Evolutionary conservation across 2,329 filamentous ascomycete genomes (phyloP), one percentile per base, ranked within the genome.

Genomic region (Fusarium buxicola): DNA sequence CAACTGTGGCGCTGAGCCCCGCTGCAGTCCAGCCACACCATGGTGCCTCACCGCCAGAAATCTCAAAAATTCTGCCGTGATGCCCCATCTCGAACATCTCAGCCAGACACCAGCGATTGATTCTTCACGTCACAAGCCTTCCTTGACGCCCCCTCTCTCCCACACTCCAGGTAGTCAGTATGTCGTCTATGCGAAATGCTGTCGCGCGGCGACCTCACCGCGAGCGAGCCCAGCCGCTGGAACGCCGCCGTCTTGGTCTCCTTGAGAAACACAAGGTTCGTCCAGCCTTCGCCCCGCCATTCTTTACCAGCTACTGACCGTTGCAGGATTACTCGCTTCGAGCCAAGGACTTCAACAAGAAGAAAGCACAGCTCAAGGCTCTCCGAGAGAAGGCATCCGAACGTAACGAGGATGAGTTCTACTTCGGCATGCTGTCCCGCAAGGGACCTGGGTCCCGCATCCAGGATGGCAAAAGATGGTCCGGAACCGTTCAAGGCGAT

Each of bases 241-340:
- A 94, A 74, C 92, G 95, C 49, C 82, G 89, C 66, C 92, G 92
- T 81, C 92, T 93, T 79, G 95, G 95, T 65, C 86, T 98, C 18
- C 88, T 98, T 60, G 95, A 98, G 77, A 98, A 99, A 81, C 91
- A 95, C 84, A 97, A 97, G 81, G 89, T 89, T 73, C 36, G 73
- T 63, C 25, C 5, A 30, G 18, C 35, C 16, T 12, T 38, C 36
- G 40, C 43, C 52, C 52, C 56, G 43, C 60, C 21, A 41, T 27
- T 44, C 13, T 13, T 2, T 7, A 41, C 15, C 54, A 50, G 39
- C 56, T 46, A 60, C 52, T 60, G n/a, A 68, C 55, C 18, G 27
- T 51, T 13, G 11, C 16, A 85, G 83, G 87, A 90, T 74, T 89
- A 90, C 76, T 82, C 83, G 41, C 84, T 87, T 47, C 86, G 88